Percentiles rank a stretch among this genome's conserved stretches.
Conservation (phyloP, 1,284 basidiomycete species). For the Trichosporon sp. region DNA sequence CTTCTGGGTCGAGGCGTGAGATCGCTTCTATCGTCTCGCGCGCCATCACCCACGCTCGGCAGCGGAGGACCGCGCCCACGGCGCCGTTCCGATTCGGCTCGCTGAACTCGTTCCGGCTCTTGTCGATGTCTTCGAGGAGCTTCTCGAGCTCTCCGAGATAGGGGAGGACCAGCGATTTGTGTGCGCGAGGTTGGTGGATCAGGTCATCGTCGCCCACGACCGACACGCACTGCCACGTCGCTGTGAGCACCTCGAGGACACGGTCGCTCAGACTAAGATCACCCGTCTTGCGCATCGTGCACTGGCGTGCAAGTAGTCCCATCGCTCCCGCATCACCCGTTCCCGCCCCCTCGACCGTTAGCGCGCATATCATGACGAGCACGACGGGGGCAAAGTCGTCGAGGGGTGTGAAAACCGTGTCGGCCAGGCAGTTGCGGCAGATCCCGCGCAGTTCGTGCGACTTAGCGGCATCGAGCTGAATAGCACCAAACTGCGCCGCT, state of each 20-base stretch:
- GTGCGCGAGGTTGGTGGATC: neutral
- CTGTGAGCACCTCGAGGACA: neutral
- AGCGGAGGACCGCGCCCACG: neutral
- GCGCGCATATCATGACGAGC: neutral
- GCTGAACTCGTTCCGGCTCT: conserved; percentile 18
- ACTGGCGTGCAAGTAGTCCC: neutral
- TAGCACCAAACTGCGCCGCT: neutral
- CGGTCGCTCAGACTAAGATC: neutral
- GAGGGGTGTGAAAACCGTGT: neutral
- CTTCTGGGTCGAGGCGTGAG: neutral
- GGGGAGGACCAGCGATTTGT: neutral
- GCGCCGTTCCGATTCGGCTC: neutral
- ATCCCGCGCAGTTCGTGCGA: neutral
- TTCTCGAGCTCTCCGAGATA: neutral
- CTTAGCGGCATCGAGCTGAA: neutral
- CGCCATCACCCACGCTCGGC: conserved; percentile 2
- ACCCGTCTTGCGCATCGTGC: conserved; percentile 1
- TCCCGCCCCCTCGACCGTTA: neutral
- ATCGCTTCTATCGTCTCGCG: neutral
- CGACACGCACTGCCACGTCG: neutral
- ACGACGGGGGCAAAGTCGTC: neutral
- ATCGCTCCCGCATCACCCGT: neutral
- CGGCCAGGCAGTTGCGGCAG: neutral
- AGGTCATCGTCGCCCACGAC: conserved; percentile 22
- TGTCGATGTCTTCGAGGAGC: neutral